Conservation (phyloP, 2,329 filamentous ascomycete species). For the Pseudocercospora cruenta region DNA sequence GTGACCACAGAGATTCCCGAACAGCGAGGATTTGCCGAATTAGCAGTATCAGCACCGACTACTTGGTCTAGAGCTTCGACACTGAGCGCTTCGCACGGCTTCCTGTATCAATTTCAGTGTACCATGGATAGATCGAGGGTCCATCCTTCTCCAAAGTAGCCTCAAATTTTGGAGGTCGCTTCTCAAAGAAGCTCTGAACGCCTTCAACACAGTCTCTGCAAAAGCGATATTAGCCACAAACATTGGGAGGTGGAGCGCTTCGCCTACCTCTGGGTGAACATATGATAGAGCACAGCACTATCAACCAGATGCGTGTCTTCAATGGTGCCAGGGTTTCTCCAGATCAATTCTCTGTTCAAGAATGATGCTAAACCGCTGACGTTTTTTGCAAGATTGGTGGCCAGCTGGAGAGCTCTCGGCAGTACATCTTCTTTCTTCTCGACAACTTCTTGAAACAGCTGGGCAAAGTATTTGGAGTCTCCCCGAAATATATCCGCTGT, state of each 20-base stretch:
- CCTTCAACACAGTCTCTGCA: constrained; percentile 6
- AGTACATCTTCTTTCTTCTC: constrained; percentile 62
- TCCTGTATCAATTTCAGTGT: constrained; percentile 7
- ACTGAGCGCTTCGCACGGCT: constrained; percentile 1
- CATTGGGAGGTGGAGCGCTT: background rate
- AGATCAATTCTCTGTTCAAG: constrained; percentile 22
- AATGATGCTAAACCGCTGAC: constrained; percentile 53
- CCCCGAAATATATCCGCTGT: constrained; percentile 19
- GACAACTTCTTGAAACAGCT: constrained; percentile 20
- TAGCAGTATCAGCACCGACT: too few relatives aligned
- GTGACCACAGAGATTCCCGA: background rate
- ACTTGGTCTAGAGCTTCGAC: background rate
- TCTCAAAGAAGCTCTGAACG: constrained; percentile 20
- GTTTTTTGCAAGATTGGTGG: constrained; percentile 66
- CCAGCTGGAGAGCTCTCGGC: constrained; percentile 64
- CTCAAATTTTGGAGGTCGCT: constrained; percentile 17
- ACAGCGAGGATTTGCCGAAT: too few relatives aligned
- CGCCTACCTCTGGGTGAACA: constrained; percentile 3
- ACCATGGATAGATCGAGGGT: constrained; percentile 21
- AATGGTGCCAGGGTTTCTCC: constrained; percentile 13
- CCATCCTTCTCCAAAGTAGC: constrained; percentile 21
- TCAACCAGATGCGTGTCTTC: constrained; percentile 23
- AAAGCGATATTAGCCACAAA: background rate
- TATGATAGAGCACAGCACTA: constrained; percentile 8
- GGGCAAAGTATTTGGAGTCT: constrained; percentile 12